These are phyloP conservation scores for Penicillium parvum DNA, from an alignment of 495 filamentous ascomycete species.

Conservation along the genomic window DNA sequence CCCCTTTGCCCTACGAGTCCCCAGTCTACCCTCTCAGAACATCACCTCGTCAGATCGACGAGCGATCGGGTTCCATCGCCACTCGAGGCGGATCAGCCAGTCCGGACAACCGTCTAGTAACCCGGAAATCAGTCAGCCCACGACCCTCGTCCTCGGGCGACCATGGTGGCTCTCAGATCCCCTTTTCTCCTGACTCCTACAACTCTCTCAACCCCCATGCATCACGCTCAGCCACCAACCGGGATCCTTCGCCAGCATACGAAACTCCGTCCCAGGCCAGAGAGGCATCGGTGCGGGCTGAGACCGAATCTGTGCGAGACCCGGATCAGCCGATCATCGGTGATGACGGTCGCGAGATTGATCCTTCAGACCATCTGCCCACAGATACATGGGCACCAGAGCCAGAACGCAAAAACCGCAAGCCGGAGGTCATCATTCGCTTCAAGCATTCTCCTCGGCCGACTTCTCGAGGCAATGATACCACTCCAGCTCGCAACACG, in stretches of 20 bases:
- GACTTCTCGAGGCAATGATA: constrained; percentile 26
- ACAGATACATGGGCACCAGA: constrained; percentile 91
- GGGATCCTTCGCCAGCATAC: constrained; percentile 36
- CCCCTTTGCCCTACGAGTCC: constrained; percentile 22
- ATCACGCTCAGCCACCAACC: constrained; percentile 26
- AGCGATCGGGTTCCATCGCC: constrained; percentile 14
- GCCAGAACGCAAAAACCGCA: constrained; percentile 71
- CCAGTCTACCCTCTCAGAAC: constrained; percentile 35
- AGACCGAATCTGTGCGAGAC: constrained; percentile 33
- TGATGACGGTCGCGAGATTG: constrained; percentile 79
- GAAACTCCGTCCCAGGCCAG: constrained; percentile 40
- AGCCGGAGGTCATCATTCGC: constrained; percentile 51
- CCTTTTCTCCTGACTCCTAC: constrained; percentile 86
- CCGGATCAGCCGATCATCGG: constrained; percentile 61
- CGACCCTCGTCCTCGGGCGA: constrained; percentile 54
- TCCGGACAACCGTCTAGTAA: constrained; percentile 54
- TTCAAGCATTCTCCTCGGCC: constrained; percentile 43
- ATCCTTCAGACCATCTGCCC: constrained; percentile 90
- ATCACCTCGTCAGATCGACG: constrained; percentile 29
- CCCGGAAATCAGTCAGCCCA: constrained; percentile 73
- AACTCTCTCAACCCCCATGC: constrained; percentile 41
- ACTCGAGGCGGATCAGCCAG: constrained; percentile 47
- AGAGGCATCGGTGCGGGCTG: constrained; percentile 32
- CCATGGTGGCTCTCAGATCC: constrained; percentile 57
- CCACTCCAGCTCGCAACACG: constrained; percentile 4